Evolutionary conservation across 2,329 filamentous ascomycete species (phyloP), one percentile per base, ranked within the genome.

Genomic region (Neofusicoccum ribis): DNA sequence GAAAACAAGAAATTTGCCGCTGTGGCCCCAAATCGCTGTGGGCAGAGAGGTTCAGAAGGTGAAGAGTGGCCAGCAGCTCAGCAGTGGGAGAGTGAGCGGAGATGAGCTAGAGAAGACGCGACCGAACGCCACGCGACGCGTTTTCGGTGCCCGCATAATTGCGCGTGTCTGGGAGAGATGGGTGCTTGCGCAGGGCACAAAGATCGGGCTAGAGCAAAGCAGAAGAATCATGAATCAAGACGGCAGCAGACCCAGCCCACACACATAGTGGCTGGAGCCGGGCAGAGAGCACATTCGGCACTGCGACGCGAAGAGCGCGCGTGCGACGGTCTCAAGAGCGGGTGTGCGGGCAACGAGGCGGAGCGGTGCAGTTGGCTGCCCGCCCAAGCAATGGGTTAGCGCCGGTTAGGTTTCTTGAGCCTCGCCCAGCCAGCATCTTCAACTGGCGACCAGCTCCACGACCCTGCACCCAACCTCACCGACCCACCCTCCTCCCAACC

Each of bases 101-200:
- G n/a, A 37, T 17, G 52, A 47, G 17, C 43, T 49, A 60, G 23
- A 46, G 23, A 60, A 60, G 56, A 60, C 56, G 56, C 56, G 56
- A 47, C 61, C 15, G 54, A 23, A 23, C 60, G 60, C 60, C 60
- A 63, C 47, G 54, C n/a, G 39, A 63, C 61, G 61, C 61, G 61
- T 63, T 46, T 54, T 63, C 47, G n/a, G 20, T 63, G 61, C 61
- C 61, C 61, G 61, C 27, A 39, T 11, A 60, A 37, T 39, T 47
- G 31, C 43, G 56, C 54, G 54, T 7, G 27, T 31, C 27, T 31
- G 27, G 27, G 6, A 31, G 27, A 31, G 27, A 31, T 31, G 5
- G 27, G 27, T 7, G 27, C 27, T 31, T 31, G 27, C 27, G 27
- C 27, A 31, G 6, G 27, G 27, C 27, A 31, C 27, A 31, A 5